Conservation (phyloP, 495 filamentous ascomycete genomes). For the Penicillium soppii region DNA sequence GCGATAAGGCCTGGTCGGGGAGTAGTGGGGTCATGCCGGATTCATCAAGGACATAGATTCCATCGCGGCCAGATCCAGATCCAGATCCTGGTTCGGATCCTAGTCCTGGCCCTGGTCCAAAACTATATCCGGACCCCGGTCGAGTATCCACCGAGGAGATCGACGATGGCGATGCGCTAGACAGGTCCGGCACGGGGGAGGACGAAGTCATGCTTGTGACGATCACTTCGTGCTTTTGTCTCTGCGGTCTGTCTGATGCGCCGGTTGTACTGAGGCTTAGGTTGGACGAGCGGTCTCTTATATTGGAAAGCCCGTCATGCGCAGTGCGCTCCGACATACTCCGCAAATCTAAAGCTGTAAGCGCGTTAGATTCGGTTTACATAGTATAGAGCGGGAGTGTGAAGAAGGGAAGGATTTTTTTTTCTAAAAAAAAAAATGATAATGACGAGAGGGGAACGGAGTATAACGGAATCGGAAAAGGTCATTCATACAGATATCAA, state of each 20-base stretch:
- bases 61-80: neutral
- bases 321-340: slow-evolving; percentile 25
- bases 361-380: slow-evolving; percentile 1
- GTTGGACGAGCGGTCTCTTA: neutral
- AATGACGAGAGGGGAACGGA: neutral
- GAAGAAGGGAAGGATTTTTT: neutral
- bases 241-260: no score
- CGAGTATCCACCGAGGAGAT: slow-evolving; percentile 24
- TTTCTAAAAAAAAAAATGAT: neutral
- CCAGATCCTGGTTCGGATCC: neutral
- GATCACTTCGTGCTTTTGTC: slow-evolving; percentile 11
- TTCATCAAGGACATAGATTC: slow-evolving; percentile 22
- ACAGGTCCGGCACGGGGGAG: slow-evolving; percentile 16
- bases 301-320: neutral
- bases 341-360: slow-evolving; percentile 10
- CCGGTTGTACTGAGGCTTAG: slow-evolving; percentile 1
- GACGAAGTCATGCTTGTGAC: slow-evolving; percentile 17
- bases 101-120: no score
- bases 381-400: neutral
- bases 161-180: slow-evolving; percentile 24
- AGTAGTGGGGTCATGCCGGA: slow-evolving; percentile 22
- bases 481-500: neutral
- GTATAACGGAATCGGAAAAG: neutral
- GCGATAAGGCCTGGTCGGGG: slow-evolving; percentile 3
- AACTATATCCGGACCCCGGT: slow-evolving; percentile 1